phyloP scores from a whole-genome alignment of 1,284 basidiomycete genomes.

The Tremellales sp. region DNA sequence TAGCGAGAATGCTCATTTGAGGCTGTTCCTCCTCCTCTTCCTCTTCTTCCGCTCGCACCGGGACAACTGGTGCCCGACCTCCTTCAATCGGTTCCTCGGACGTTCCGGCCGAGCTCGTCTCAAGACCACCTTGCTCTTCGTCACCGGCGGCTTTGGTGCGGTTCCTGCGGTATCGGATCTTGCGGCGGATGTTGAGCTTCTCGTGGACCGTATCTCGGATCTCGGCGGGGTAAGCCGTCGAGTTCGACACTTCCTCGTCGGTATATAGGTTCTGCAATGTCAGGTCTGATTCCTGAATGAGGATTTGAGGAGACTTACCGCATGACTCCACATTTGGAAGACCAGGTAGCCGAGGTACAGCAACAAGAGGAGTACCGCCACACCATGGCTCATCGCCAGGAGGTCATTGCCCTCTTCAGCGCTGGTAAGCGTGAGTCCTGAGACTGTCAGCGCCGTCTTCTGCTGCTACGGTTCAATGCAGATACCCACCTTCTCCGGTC shows the following conservation, averaged over 20 bases:
- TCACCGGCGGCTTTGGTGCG: neutral
- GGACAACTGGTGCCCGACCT: too few species aligned
- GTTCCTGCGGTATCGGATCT: neutral
- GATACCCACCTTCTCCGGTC: conserved; percentile 11
- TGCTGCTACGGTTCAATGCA: neutral
- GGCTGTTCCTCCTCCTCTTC: conserved; percentile 48
- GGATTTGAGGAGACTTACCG: conserved; percentile 35
- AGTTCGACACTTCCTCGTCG: conserved; percentile 42
- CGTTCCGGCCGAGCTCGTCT: neutral
- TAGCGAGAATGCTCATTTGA: conserved; percentile 54
- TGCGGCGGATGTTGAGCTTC: conserved; percentile 3
- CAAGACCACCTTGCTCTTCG: neutral
- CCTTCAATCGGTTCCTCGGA: too few species aligned
- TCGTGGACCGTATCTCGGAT: conserved; percentile 22
- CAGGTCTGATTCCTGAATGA: neutral
- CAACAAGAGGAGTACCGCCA: conserved; percentile 73
- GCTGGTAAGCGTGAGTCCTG: conserved; percentile 13
- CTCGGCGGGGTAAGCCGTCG: conserved; percentile 38
- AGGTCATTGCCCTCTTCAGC: conserved; percentile 54
- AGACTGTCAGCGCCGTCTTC: too few species aligned
- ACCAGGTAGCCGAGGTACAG: conserved; percentile 65
- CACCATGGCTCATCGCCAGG: conserved; percentile 70
- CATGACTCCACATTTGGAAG: conserved; percentile 84
- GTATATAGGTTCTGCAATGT: conserved; percentile 56
- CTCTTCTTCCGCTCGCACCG: too few species aligned